Evolutionary conservation across 805 yeast species (phyloP).

Genomic region (Hagleromyces aurorensis): DNA sequence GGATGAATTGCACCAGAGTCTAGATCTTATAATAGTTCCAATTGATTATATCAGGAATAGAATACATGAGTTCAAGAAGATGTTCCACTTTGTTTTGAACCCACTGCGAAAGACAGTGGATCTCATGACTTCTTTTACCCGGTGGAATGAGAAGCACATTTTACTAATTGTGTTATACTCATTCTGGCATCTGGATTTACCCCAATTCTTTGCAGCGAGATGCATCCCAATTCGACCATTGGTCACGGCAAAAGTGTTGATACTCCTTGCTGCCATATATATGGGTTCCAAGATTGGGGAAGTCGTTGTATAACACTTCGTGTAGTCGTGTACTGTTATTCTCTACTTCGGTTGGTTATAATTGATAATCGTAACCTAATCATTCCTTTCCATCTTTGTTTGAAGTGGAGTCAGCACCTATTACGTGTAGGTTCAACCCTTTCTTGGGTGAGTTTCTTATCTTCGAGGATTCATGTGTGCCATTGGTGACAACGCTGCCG

Average conservation of each 20-base stretch:
- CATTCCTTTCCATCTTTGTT: too few relatives aligned
- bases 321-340: constrained; percentile 6
- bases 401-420: too few relatives aligned
- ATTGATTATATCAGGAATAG: too few relatives aligned
- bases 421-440: constrained; percentile 19
- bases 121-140: background rate
- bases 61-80: background rate
- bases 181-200: background rate
- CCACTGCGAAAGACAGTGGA: constrained; percentile 2
- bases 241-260: constrained; percentile 7
- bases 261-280: constrained; percentile 7
- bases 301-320: too few relatives aligned
- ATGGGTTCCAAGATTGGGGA: constrained; percentile 12
- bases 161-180: background rate
- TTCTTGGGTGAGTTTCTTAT: constrained; percentile 12
- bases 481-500: constrained; percentile 8
- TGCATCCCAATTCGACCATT: background rate
- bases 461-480: constrained; percentile 9
- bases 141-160: background rate
- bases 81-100: background rate
- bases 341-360: constrained; percentile 1
- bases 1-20: too few relatives aligned
- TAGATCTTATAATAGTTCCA: too few relatives aligned
- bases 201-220: background rate
- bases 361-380: too few relatives aligned